These are phyloP conservation scores for Glonium stellatum DNA, from an alignment of 495 filamentous ascomycete species.

Conservation along the genomic window DNA sequence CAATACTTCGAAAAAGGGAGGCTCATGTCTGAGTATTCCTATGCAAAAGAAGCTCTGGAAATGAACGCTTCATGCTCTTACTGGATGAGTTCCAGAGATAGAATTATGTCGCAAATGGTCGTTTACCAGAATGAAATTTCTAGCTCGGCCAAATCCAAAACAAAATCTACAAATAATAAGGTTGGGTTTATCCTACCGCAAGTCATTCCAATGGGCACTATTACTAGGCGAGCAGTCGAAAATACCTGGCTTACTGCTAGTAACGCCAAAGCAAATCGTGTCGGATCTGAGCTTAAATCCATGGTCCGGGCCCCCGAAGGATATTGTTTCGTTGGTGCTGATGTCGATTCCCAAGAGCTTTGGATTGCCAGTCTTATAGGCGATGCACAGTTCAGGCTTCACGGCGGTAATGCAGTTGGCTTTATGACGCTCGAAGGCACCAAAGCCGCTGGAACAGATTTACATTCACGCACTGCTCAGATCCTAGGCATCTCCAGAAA, in stretches of 20 bases:
- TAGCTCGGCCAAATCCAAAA: slow-evolving; percentile 29
- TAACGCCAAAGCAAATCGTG: slow-evolving; percentile 90
- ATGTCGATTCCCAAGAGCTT: slow-evolving; percentile 97
- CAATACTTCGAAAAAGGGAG: slow-evolving; percentile 85
- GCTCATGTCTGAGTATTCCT: slow-evolving; percentile 74
- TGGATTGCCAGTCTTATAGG: slow-evolving; percentile 97
- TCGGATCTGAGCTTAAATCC: slow-evolving; percentile 94
- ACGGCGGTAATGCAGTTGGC: slow-evolving; percentile 92
- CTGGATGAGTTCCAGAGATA: slow-evolving; percentile 91
- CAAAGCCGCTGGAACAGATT: slow-evolving; percentile 85
- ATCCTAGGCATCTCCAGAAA: slow-evolving; percentile 92
- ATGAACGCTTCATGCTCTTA: slow-evolving; percentile 99
- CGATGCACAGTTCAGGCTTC: slow-evolving; percentile 85
- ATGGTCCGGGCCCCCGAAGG: slow-evolving; percentile 91
- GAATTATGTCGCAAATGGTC: slow-evolving; percentile 89
- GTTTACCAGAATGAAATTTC: slow-evolving; percentile 64
- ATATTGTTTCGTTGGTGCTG: slow-evolving; percentile 89
- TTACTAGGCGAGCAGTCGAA: slow-evolving; percentile 93
- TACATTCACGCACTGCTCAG: slow-evolving; percentile 86
- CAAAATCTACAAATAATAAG: slow-evolving; percentile 31
- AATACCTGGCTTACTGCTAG: slow-evolving; percentile 98
- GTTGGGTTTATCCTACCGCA: slow-evolving; percentile 93
- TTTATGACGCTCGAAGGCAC: slow-evolving; percentile 99
- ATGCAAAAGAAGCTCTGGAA: slow-evolving; percentile 88
- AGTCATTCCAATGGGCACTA: slow-evolving; percentile 96